Base-by-base conservation (phyloP, 257 asterid species). In the Striga asiatica region DNA sequence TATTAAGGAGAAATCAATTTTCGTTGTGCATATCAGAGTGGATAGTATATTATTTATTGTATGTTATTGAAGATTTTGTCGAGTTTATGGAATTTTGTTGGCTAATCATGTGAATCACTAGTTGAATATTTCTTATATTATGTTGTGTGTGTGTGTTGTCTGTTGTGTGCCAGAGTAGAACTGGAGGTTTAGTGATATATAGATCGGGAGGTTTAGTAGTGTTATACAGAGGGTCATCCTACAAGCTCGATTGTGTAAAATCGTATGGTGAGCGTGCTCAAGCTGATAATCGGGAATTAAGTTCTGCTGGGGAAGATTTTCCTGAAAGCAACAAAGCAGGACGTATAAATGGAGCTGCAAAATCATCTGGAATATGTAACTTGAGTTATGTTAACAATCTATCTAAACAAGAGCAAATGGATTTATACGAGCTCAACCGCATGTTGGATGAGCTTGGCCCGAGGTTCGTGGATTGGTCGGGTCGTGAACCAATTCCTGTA, bases 171-270 rank as follows among this genome's bases (percentile, higher is more conserved):
- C 82, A 91, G 96, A 66, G 83, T 71, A 80, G 87, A 77, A 91
- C 95, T 2, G 94, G 95, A 67, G 98, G 98, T 65, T 56, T 84
- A 65, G 84, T 91, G 38, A 87, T 91, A 45, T 84, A 87, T 86
- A 87, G 96, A 74, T 80, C 95, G 10, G 98, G 98, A 45, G 74
- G 95, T 64, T 82, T 78, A 8, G 56, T 91, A 17, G 98, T 82
- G 54, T 37, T 91, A 63, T 91, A 80, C 71, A 77, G 96, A 79
- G 95, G 96, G 57, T 50, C 80, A 76, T 12, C 87, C 6, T 91
- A 87, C 82, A 75, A 75, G 69, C 66, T 87, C 56, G 81, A 75
- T 45, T 87, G 96, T 66, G 82, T 87, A 32, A 74, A 78, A 61
- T 80, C 94, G 35, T 84, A 80, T 66, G 46, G 50, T 55, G 56